Evolutionary conservation across 441 rosid genomes (phyloP), one percentile per base, ranked within the genome.

Genomic region (Pelargonium myrrhifolium): DNA sequence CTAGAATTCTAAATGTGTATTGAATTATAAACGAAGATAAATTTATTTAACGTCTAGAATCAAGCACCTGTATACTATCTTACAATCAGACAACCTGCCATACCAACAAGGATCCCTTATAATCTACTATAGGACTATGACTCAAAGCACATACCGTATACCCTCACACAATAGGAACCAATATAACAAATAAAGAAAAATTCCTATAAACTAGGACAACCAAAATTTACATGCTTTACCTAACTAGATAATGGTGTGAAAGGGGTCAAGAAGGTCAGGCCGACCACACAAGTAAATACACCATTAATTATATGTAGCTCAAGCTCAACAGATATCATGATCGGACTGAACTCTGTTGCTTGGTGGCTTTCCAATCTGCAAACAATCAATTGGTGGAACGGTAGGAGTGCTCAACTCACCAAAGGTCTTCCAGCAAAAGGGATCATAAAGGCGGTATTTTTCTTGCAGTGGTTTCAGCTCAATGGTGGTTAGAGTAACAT

Each of bases 341-440:
- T 80, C 88, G 0, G 85, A 77, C 56, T 84, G 85, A 3, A 89
- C 85, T 26, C 79, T 68, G 75, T 87, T 86, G 75, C 75, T 82
- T 2, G 92, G 10, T 0, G 90, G 98, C 82, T 84, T 94, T 47
- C 97, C 97, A 12, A 82, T 77, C 66, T 86, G 91, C 77, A 94
- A 70, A 65, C 97, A 89, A 71, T 75, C 83, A 10, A 89, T 85
- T 9, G 96, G 97, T 20, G 97, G 98, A 56, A 75, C 73, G 7
- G 92, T 84, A 9, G 97, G 96, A 53, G 89, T 85, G 51, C 70
- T 85, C 75, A 90, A 78, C 82, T 82, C 85, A 53, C 99, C 99
- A 11, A 82, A 94, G 5, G 94, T 83, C 78, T 89, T 86, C 97
- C 96, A 89, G 72, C 99, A 92, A 78, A 75, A 87, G 24, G 99